phyloP scores from a whole-genome alignment of 164 flowering plant species.

The grape (Vitis vinifera) region ASM3070453v1 NC_081814.1:6019501-6020000 shows the following conservation, averaged over 20 bases:
- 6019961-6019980: too few species aligned
- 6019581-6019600: too few species aligned
- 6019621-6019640: not conserved
- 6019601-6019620: too few species aligned
- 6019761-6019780: slow-evolving; percentile 5
- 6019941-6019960: too few species aligned
- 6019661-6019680: not conserved
- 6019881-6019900: not conserved
- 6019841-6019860: not conserved
- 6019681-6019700: slow-evolving; percentile 61
- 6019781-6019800: not conserved
- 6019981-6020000: too few species aligned
- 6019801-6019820: not conserved
- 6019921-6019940: too few species aligned
- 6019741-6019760: slow-evolving; percentile 84
- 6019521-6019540: too few species aligned
- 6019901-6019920: too few species aligned
- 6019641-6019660: not conserved
- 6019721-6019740: slow-evolving; percentile 98
- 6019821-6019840: not conserved
- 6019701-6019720: slow-evolving; percentile 99
- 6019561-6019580: too few species aligned
- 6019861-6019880: not conserved
- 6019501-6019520: too few species aligned
- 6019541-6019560: too few species aligned